phyloP scores from a whole-genome alignment of 2,329 filamentous ascomycete species.

The Trichoderma simmonsii region DNA sequence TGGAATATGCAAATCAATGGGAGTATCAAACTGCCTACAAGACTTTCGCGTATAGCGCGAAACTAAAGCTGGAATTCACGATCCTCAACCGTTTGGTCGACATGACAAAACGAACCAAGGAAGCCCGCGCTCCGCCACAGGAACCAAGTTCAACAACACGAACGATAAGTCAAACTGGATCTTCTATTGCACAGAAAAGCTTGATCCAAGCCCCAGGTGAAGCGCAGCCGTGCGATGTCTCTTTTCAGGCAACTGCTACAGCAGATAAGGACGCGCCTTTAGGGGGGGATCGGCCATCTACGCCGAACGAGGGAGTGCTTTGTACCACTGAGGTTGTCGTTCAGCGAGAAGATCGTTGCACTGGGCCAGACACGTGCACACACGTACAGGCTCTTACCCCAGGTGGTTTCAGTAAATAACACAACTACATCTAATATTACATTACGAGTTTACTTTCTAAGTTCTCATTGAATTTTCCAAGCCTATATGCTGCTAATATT shows the following conservation, averaged over 20 bases:
- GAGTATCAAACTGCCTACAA: background rate
- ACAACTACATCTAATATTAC: background rate
- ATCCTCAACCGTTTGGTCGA: background rate
- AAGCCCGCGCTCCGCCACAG: background rate
- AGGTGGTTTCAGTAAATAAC: background rate
- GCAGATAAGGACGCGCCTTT: background rate
- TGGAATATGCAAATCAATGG: background rate
- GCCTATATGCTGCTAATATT: accelerated
- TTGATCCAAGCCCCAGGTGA: background rate
- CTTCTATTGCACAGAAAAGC: background rate
- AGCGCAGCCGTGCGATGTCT: background rate
- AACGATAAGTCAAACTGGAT: background rate
- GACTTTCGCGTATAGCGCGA: background rate
- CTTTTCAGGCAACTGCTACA: background rate
- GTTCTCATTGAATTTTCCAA: too few species aligned
- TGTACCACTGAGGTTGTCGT: background rate
- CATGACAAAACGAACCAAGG: background rate
- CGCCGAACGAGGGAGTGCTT: background rate
- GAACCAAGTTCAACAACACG: background rate
- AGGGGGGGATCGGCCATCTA: background rate
- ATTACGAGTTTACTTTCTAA: background rate
- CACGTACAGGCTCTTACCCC: background rate
- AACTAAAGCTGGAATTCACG: background rate
- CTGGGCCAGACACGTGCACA: background rate
- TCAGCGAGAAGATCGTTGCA: background rate